Conservation (phyloP, 306 rosid genomes). For the Inga laurina region DNA sequence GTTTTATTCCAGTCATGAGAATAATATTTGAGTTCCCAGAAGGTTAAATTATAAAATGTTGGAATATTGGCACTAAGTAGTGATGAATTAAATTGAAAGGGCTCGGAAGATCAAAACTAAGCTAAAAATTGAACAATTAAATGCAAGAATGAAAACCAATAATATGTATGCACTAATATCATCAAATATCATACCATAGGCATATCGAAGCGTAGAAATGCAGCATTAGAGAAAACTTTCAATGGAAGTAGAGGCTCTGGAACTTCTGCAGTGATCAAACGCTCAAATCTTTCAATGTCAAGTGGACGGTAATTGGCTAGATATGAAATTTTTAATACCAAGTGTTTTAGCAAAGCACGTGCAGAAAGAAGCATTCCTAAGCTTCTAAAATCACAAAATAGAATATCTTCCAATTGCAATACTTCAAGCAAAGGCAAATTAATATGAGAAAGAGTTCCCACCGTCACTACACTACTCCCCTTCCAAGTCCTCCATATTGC, state of each 20-base stretch:
- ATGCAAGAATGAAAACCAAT: background rate
- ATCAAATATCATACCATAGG: background rate
- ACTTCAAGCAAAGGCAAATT: slow-evolving; percentile 6
- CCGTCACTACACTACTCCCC: background rate
- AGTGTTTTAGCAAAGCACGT: background rate
- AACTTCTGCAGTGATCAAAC: background rate
- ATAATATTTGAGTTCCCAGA: background rate
- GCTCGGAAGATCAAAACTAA: background rate
- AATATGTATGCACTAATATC: background rate
- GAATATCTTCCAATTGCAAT: background rate
- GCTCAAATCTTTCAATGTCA: background rate
- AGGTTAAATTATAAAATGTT: background rate
- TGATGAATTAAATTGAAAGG: background rate
- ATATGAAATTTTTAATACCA: background rate
- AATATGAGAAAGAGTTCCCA: background rate
- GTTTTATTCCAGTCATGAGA: background rate
- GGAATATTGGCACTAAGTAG: background rate
- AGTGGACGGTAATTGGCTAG: background rate
- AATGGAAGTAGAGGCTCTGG: background rate
- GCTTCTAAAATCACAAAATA: rapidly evolving
- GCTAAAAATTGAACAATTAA: background rate
- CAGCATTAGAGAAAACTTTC: background rate
- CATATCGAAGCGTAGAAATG: background rate
- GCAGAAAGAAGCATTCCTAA: background rate
- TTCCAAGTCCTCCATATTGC: background rate